These are phyloP conservation scores for Didymella pinodella DNA, from an alignment of 2,329 filamentous ascomycete species.

Conservation along the genomic window DNA sequence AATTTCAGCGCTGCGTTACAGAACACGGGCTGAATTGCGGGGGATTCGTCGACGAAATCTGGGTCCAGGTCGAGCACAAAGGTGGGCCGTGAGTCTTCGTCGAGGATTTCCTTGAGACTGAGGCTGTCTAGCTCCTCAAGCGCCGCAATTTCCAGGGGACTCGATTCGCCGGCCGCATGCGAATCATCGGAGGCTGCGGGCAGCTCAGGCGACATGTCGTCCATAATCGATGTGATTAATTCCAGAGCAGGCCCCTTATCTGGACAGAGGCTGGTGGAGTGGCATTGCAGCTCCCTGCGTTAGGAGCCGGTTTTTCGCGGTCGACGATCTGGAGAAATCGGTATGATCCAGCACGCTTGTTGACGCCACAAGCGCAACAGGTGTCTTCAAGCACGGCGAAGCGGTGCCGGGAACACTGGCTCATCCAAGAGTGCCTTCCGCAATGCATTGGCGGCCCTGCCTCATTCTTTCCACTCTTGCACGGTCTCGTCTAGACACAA, in stretches of 20 bases:
- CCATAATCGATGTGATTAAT: constrained; percentile 6
- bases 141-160: constrained; percentile 25
- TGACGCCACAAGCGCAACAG: constrained; percentile 19
- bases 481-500: not conserved
- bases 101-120: constrained; percentile 40
- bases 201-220: constrained; percentile 4
- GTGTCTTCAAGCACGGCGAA: not conserved
- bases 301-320: constrained; percentile 4
- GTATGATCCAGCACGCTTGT: constrained; percentile 18
- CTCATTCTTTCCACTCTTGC: not conserved
- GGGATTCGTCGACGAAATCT: constrained; percentile 28
- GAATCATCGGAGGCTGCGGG: constrained; percentile 3
- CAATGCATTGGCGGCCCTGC: not conserved
- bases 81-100: constrained; percentile 44
- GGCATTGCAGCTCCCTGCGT: constrained; percentile 5
- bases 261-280: constrained; percentile 7
- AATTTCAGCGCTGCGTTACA: constrained; percentile 42
- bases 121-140: constrained; percentile 35
- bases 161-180: constrained; percentile 5
- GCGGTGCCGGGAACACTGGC: not conserved
- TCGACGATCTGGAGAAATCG: constrained; percentile 4
- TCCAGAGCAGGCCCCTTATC: constrained; percentile 2
- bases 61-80: constrained; percentile 46
- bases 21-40: constrained; percentile 39
- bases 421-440: not conserved